Percentiles rank a stretch among this genome's conserved stretches.
phyloP scores from a whole-genome alignment of 2,329 filamentous ascomycete species.

The Monosporascus cannonballus region DNA sequence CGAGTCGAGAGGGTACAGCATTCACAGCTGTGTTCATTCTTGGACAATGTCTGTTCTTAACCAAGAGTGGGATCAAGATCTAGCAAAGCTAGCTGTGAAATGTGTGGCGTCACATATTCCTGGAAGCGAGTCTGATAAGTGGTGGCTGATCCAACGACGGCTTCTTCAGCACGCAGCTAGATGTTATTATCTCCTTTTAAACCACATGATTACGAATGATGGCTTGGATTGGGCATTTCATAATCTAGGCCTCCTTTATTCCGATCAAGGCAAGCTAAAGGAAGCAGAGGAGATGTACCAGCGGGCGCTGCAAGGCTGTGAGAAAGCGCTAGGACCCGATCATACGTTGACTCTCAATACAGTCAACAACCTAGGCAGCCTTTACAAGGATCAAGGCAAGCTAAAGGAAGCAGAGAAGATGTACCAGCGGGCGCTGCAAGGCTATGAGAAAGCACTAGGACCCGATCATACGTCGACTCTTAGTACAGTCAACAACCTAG shows the following conservation, averaged over 20 bases:
- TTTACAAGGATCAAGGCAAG: slow-evolving; percentile 1
- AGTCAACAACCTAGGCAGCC: not conserved
- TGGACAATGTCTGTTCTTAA: slow-evolving; percentile 12
- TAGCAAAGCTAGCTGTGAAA: slow-evolving; percentile 7
- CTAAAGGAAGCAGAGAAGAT: too few relatives aligned
- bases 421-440: too few relatives aligned
- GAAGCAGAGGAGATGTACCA: too few relatives aligned
- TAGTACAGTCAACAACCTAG: not conserved
- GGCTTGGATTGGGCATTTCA: slow-evolving; percentile 6
- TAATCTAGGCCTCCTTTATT: too few relatives aligned
- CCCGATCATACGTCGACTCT: too few relatives aligned
- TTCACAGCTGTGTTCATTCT: slow-evolving; percentile 24
- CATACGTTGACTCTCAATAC: too few relatives aligned
- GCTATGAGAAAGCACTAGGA: too few relatives aligned
- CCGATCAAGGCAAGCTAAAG: too few relatives aligned
- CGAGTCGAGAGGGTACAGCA: slow-evolving; percentile 3
- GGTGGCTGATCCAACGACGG: slow-evolving; percentile 10
- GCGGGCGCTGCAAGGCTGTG: too few relatives aligned
- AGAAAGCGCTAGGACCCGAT: too few relatives aligned
- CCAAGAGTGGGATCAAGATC: slow-evolving; percentile 3
- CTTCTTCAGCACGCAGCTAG: slow-evolving; percentile 11
- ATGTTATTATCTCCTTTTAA: slow-evolving; percentile 2
- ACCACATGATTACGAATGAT: not conserved
- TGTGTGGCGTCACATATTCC: slow-evolving; percentile 11
- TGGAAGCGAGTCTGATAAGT: slow-evolving; percentile 1